A percentile compares a stretch with the other conserved stretches of the same genome.
phyloP scores from a whole-genome alignment of 164 flowering plant genomes.

The Taxillus chinensis region DNA sequence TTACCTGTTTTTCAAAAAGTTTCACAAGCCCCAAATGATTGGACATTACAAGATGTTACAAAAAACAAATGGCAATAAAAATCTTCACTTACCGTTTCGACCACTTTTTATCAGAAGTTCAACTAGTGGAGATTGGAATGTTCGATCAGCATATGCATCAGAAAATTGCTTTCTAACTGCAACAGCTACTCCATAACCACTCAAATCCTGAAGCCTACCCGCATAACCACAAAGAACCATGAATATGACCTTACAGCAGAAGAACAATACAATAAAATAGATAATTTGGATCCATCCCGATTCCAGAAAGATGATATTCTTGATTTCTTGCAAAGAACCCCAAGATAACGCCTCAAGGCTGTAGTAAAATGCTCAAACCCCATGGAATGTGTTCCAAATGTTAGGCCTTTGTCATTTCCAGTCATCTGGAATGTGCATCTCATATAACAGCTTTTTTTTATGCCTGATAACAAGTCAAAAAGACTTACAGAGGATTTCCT shows the following conservation, averaged over 20 bases:
- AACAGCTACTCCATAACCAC: slow-evolving; percentile 81
- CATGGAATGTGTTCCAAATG: not conserved
- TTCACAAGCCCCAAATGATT: not conserved
- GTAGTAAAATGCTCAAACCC: not conserved
- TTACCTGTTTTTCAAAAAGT: slow-evolving; percentile 45
- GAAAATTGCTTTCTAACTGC: slow-evolving; percentile 50
- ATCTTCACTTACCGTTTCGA: slow-evolving; percentile 51
- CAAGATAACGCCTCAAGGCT: not conserved
- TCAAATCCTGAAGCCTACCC: slow-evolving; percentile 79
- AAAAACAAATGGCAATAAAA: not conserved
- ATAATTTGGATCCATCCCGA: too few relatives aligned
- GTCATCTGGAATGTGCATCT: too few relatives aligned
- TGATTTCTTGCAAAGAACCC: not conserved
- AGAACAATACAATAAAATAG: too few relatives aligned
- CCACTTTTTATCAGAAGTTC: slow-evolving; percentile 70
- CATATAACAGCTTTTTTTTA: too few relatives aligned
- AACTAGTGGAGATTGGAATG: slow-evolving; percentile 51
- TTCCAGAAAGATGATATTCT: too few relatives aligned
- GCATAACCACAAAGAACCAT: slow-evolving; percentile 1
- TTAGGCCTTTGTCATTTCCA: not conserved
- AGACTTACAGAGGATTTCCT: too few relatives aligned
- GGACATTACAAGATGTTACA: not conserved
- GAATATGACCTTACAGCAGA: too few relatives aligned
- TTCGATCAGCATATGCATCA: slow-evolving; percentile 56
- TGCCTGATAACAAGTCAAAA: too few relatives aligned